Conservation (phyloP, 129 eudicot genomes). For the Smallanthus sonchifolius region DNA sequence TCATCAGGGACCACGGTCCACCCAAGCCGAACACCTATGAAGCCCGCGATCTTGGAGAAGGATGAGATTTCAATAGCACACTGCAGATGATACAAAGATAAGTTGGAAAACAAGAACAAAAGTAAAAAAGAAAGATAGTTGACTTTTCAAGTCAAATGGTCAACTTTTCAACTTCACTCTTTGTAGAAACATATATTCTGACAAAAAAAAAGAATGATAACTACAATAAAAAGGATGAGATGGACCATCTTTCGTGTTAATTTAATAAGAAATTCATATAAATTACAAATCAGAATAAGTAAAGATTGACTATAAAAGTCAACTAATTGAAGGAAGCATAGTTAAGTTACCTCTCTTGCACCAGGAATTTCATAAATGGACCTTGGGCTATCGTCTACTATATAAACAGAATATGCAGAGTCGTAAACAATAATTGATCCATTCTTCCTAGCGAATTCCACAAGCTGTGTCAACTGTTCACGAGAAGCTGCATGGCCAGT, state of each 20-base stretch:
- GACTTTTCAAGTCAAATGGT: conserved; percentile 12
- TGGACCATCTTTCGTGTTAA: not conserved
- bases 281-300: not conserved
- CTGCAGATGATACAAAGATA: conserved; percentile 33
- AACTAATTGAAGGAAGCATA: not conserved
- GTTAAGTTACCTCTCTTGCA: conserved; percentile 58
- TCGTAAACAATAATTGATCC: conserved; percentile 88
- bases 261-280: not conserved
- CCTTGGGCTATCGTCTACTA: conserved; percentile 66
- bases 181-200: not conserved
- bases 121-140: not conserved
- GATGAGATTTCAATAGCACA: conserved; percentile 89
- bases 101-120: not conserved
- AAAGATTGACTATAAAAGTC: not conserved
- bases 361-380: conserved; percentile 95
- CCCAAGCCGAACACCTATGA: conserved; percentile 87
- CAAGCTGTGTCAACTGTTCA: conserved; percentile 55
- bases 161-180: not conserved
- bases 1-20: conserved; percentile 96
- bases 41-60: conserved; percentile 91
- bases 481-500: conserved; percentile 80
- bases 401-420: conserved; percentile 75
- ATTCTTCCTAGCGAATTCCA: conserved; percentile 63
- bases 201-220: not conserved
- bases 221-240: not conserved